phyloP scores from a whole-genome alignment of 345 rosid species.

The Brassica nigra region DNA sequence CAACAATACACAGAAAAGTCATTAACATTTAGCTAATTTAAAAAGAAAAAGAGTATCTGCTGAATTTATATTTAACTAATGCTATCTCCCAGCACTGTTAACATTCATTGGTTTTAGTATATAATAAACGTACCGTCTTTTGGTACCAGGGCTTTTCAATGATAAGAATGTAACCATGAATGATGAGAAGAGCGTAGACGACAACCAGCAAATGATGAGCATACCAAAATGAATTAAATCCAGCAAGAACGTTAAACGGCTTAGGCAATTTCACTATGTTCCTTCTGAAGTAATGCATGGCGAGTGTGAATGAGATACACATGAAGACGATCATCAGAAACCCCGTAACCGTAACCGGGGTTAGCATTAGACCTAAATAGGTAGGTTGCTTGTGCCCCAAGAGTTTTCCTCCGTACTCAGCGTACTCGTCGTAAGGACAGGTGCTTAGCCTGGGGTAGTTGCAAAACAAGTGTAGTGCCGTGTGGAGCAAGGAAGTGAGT shows the following conservation, averaged over 20 bases:
- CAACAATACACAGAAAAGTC: background rate
- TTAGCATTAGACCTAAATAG: constrained; percentile 51
- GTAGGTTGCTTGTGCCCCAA: constrained; percentile 60
- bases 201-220: constrained; percentile 78
- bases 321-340: constrained; percentile 56
- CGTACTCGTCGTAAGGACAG: constrained; percentile 46
- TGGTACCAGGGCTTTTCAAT: constrained; percentile 59
- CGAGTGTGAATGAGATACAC: constrained; percentile 66
- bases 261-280: constrained; percentile 67
- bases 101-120: background rate
- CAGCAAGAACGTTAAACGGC: constrained; percentile 64
- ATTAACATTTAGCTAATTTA: background rate
- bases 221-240: constrained; percentile 95
- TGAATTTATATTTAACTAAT: background rate
- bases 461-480: constrained; percentile 57
- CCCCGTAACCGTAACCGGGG: constrained; percentile 62
- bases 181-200: constrained; percentile 59
- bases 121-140: constrained; percentile 48
- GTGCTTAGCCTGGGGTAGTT: constrained; percentile 56
- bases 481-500: constrained; percentile 48
- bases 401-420: constrained; percentile 42
- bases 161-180: constrained; percentile 82
- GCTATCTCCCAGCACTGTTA: background rate
- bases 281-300: constrained; percentile 61
- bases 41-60: background rate